Conservation (phyloP, 2,329 filamentous ascomycete genomes). For the Penicillium sp. region DNA sequence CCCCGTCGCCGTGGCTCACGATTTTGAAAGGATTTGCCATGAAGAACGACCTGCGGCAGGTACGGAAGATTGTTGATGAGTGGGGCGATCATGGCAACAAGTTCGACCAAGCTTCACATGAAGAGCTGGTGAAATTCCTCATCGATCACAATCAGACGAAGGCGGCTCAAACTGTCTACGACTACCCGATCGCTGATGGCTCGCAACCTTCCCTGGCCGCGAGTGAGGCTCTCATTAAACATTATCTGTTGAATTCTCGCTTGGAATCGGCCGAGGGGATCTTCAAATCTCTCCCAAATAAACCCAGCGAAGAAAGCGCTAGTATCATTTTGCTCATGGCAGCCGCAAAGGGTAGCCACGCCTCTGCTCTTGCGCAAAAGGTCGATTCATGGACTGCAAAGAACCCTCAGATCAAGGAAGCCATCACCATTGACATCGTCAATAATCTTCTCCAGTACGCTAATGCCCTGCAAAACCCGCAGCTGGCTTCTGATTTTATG, state of each 20-base stretch:
- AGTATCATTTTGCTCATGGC: constrained; percentile 74
- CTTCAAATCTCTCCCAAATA: constrained; percentile 49
- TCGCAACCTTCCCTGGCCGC: constrained; percentile 45
- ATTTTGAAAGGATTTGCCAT: constrained; percentile 60
- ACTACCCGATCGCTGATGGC: constrained; percentile 48
- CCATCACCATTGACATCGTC: constrained; percentile 67
- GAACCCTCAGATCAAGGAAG: constrained; percentile 44
- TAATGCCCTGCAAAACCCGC: constrained; percentile 64
- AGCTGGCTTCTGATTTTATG: constrained; percentile 70
- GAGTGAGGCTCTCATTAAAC: constrained; percentile 56
- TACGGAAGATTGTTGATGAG: constrained; percentile 54
- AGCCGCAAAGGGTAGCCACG: constrained; percentile 65
- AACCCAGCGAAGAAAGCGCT: constrained; percentile 58
- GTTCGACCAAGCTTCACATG: constrained; percentile 43
- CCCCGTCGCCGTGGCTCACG: constrained; percentile 44
- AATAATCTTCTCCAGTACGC: constrained; percentile 73
- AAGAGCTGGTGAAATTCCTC: constrained; percentile 60
- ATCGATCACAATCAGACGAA: constrained; percentile 54
- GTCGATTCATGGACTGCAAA: constrained; percentile 60
- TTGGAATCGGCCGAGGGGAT: constrained; percentile 60
- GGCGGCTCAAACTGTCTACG: constrained; percentile 67
- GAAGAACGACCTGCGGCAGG: constrained; percentile 56
- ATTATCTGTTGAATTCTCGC: constrained; percentile 58
- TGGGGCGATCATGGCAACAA: constrained; percentile 52
- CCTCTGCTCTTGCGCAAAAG: constrained; percentile 70